Percentiles rank a stretch among this genome's conserved stretches.
Evolutionary conservation across 1,139 yeast genomes (phyloP).

Genomic region (Casaregolazyma lundiana): DNA sequence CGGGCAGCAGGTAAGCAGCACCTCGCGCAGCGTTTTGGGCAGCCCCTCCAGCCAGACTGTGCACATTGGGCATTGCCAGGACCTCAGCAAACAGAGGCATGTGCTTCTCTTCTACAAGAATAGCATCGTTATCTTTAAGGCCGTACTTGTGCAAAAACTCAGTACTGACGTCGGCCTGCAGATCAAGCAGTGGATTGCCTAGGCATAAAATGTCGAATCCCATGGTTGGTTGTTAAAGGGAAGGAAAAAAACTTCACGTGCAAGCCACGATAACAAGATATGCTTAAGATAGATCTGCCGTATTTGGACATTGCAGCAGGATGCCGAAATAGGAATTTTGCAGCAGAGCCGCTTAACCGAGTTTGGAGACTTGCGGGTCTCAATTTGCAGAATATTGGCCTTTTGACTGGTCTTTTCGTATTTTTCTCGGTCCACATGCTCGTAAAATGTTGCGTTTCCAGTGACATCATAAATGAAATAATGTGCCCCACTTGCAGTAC

Average conservation of each 20-base stretch:
- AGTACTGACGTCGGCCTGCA: slow-evolving; percentile 73
- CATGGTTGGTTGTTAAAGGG: not conserved
- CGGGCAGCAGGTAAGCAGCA: slow-evolving; percentile 87
- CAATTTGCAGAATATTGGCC: not conserved
- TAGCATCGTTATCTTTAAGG: slow-evolving; percentile 90
- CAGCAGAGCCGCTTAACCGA: too few relatives aligned
- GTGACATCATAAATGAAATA: too few relatives aligned
- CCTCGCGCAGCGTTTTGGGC: slow-evolving; percentile 99
- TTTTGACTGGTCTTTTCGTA: not conserved
- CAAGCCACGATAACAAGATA: not conserved
- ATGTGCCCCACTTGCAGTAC: too few relatives aligned
- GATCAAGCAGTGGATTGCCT: slow-evolving; percentile 73
- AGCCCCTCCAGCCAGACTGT: slow-evolving; percentile 95
- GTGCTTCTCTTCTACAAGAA: slow-evolving; percentile 84
- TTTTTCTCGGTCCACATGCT: too few relatives aligned
- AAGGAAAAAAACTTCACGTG: not conserved
- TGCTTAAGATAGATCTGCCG: too few relatives aligned
- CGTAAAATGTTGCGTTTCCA: too few relatives aligned
- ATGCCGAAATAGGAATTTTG: too few relatives aligned
- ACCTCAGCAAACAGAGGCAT: slow-evolving; percentile 77
- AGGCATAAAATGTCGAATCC: slow-evolving; percentile 46
- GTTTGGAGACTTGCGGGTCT: too few relatives aligned
- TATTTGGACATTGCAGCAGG: too few relatives aligned
- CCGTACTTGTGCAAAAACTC: slow-evolving; percentile 73
- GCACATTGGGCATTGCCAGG: slow-evolving; percentile 54